A percentile compares a stretch with the other conserved stretches of the same genome.
phyloP scores from a whole-genome alignment of 805 yeast genomes.

The Suhomyces prunicola region DNA sequence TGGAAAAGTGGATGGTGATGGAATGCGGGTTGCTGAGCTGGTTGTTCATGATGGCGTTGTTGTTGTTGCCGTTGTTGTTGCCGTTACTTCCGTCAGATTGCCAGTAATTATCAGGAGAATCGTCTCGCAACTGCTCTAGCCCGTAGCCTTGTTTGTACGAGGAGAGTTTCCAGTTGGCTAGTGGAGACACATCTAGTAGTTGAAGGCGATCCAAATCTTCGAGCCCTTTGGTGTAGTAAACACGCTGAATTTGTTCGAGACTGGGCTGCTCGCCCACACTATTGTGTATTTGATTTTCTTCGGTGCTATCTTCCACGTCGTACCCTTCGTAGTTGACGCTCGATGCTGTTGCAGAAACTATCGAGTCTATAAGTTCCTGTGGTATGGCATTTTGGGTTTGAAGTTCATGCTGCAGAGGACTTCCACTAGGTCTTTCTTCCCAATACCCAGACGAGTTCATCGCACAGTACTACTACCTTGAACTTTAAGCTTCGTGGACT shows the following conservation, averaged over 20 bases:
- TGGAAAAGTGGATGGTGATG: slow-evolving; percentile 75
- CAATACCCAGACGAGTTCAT: slow-evolving; percentile 30
- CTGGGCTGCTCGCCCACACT: slow-evolving; percentile 29
- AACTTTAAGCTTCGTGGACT: too few relatives aligned
- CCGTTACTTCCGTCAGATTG: slow-evolving; percentile 80
- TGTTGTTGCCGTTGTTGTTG: slow-evolving; percentile 18
- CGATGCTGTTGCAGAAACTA: slow-evolving; percentile 12
- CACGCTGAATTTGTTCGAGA: slow-evolving; percentile 39
- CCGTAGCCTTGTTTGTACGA: slow-evolving; percentile 73
- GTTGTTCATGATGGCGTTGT: slow-evolving; percentile 24
- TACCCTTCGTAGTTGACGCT: slow-evolving; percentile 5
- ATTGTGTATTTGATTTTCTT: slow-evolving; percentile 7
- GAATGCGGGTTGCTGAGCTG: slow-evolving; percentile 71
- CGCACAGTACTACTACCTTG: too few relatives aligned
- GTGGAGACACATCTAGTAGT: slow-evolving; percentile 69
- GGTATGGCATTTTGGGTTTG: slow-evolving; percentile 29
- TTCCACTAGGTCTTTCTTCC: slow-evolving; percentile 14
- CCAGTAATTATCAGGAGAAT: slow-evolving; percentile 76
- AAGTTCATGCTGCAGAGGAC: slow-evolving; percentile 20
- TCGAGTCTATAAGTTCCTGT: slow-evolving; percentile 29
- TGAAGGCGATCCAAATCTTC: slow-evolving; percentile 56
- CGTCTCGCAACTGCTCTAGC: slow-evolving; percentile 67
- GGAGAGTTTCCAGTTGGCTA: slow-evolving; percentile 83
- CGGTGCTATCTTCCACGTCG: neutral
- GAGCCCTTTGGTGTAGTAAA: slow-evolving; percentile 45